Evolutionary conservation across 2,329 filamentous ascomycete genomes (phyloP), one percentile per base, ranked within the genome.

Genomic region (Fusarium incarnatum): DNA sequence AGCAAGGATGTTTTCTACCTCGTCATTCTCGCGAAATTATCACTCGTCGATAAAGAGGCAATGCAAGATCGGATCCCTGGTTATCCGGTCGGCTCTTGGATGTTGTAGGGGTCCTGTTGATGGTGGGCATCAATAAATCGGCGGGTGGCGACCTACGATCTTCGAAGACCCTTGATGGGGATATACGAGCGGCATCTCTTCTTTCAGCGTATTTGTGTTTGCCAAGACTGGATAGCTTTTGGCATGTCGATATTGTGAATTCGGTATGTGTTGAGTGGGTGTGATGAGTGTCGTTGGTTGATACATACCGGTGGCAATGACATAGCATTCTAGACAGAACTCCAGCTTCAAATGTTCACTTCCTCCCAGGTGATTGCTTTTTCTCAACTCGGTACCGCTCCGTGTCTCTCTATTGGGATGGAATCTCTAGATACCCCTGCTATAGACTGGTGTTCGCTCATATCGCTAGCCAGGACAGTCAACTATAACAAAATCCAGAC

Each of bases 81-180:
- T 44, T 65, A 65, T 65, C 68, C 67, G 54, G 56, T 68, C 67
- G 54, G 60, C 41, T 71, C 42, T 53, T 70, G 30, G 44, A 41
- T 25, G 40, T 22, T 66, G 45, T 56, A 56, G 27, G 60, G 55
- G 56, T 52, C 56, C 41, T 56, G 37, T 59, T 45, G 37, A 56
- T 52, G 59, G 65, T 56, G 60, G 68, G 68, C 46, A 37, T 37
- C 34, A 56, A 56, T 48, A 23, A 61, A 67, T 64, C 64, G 47
- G 58, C 55, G 50, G 56, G 64, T 68, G 68, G 68, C 68, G 64
- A 58, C 55, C 42, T 54, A 37, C 53, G 49, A 71, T 65, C 63
- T 37, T 54, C 42, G 41, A 56, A 49, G 59, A 56, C 52, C 60
- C 40, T 61, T 55, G 42, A 34, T 53, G 25, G n/a, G 16, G 52